Evolutionary conservation across 139 green algal species (phyloP).

Genomic region (Zygnema cylindricum): DNA sequence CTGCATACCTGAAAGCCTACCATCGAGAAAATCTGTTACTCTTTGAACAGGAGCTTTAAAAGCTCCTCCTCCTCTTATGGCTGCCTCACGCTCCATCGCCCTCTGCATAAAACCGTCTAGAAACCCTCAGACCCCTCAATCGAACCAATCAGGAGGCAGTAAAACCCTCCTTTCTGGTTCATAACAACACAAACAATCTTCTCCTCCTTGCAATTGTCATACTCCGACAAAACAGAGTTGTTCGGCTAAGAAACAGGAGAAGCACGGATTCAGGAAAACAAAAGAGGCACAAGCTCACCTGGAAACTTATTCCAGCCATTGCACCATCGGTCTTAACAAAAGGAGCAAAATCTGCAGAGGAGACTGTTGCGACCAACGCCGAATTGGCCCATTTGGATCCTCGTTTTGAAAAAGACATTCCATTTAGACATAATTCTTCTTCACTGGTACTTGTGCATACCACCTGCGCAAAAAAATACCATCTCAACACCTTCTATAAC

Average conservation of each 20-base stretch:
- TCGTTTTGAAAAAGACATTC: constrained; percentile 81
- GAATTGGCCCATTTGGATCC: constrained; percentile 78
- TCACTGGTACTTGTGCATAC: constrained; percentile 75
- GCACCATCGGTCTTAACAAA: constrained; percentile 63
- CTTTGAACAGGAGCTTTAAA: constrained; percentile 78
- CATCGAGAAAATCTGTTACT: constrained; percentile 76
- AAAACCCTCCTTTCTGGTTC: too few species aligned
- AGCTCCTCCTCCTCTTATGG: constrained; percentile 71
- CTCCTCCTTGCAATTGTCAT: too few species aligned
- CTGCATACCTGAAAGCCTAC: constrained; percentile 23
- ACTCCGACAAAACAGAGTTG: too few species aligned
- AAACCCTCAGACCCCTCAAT: not conserved
- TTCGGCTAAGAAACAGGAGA: too few species aligned
- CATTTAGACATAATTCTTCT: constrained; percentile 86
- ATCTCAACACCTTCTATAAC: too few species aligned
- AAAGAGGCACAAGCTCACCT: constrained; percentile 52
- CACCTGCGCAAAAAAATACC: constrained; percentile 73
- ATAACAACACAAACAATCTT: too few species aligned
- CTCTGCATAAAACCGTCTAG: constrained; percentile 18
- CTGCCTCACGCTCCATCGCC: constrained; percentile 62
- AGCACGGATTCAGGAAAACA: too few species aligned
- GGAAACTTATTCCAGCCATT: constrained; percentile 76
- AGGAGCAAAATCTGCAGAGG: constrained; percentile 72
- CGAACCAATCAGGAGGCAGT: too few species aligned
- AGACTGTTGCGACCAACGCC: constrained; percentile 76